Percentiles rank a stretch among this genome's conserved stretches.
phyloP scores from a whole-genome alignment of 805 yeast species.

The Cyberlindnera sargentensis region DNA sequence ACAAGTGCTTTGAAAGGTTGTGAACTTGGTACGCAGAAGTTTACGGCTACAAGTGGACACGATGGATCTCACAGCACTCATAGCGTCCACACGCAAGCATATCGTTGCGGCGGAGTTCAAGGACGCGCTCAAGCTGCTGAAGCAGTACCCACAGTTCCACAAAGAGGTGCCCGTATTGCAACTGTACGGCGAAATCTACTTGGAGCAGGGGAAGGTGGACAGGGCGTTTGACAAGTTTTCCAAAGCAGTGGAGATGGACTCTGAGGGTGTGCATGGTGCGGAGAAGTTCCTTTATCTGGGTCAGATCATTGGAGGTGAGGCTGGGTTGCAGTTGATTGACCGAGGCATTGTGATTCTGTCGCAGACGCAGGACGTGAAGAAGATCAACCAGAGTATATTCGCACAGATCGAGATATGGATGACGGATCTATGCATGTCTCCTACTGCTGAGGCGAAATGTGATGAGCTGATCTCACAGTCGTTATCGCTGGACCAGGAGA shows the following conservation, averaged over 20 bases:
- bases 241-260: conserved; percentile 62
- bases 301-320: conserved; percentile 78
- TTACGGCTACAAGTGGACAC: no score
- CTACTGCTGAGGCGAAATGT: conserved; percentile 77
- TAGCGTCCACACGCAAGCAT: conserved; percentile 10
- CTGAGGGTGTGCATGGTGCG: conserved; percentile 54
- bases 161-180: conserved; percentile 43
- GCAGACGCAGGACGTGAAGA: conserved; percentile 35
- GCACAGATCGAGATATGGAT: conserved; percentile 92
- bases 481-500: conserved; percentile 44
- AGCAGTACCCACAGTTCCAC: conserved; percentile 28
- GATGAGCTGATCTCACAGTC: conserved; percentile 63
- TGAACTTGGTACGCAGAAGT: no score
- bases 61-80: conserved; percentile 1
- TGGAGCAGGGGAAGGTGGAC: conserved; percentile 77
- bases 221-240: conserved; percentile 60
- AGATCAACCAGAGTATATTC: conserved; percentile 69
- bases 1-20: no score
- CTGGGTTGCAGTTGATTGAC: conserved; percentile 58
- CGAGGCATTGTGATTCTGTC: conserved; percentile 54
- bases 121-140: conserved; percentile 30
- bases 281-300: conserved; percentile 89
- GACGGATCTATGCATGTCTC: conserved; percentile 96
- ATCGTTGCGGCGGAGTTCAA: conserved; percentile 11
- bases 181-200: conserved; percentile 63